Conservation (phyloP, 305 asterid species). For the Petunia hybrid region DNA sequence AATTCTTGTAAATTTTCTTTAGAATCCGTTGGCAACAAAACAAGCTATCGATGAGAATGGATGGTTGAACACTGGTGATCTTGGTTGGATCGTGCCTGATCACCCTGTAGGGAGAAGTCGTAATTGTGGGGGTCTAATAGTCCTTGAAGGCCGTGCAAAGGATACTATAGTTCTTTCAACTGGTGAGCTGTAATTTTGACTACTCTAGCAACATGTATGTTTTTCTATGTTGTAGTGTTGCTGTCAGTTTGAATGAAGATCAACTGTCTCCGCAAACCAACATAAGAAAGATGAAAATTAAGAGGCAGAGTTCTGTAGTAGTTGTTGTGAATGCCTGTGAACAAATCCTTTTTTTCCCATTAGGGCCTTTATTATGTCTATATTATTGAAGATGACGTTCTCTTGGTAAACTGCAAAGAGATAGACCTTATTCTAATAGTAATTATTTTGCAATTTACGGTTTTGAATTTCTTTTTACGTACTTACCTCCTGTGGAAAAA, state of each 20-base stretch:
- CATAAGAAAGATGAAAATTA: not conserved
- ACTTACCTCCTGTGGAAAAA: conserved; percentile 17
- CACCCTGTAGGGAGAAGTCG: conserved; percentile 88
- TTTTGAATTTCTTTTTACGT: conserved; percentile 3
- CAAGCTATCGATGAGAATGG: conserved; percentile 82
- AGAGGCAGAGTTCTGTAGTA: not conserved
- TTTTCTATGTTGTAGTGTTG: not conserved
- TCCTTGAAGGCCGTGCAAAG: conserved; percentile 97
- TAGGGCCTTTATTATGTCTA: not conserved
- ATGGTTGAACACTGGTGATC: conserved; percentile 93
- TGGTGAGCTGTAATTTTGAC: conserved; percentile 46
- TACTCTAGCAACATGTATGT: not conserved
- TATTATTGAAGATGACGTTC: not conserved
- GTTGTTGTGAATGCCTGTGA: not conserved
- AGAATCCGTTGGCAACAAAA: conserved; percentile 78
- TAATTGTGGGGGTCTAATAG: conserved; percentile 77
- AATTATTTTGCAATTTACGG: not conserved
- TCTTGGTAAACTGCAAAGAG: conserved; percentile 1
- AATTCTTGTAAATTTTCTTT: conserved; percentile 31
- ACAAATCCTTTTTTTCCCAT: not conserved
- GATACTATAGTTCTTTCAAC: conserved; percentile 92
- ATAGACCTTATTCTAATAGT: not conserved
- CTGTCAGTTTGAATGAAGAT: not conserved
- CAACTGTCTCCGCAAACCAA: not conserved
- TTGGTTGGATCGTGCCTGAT: conserved; percentile 90